Evolutionary conservation across 768 basidiomycete genomes (phyloP).

Genomic region (Albatrellus ellisii): DNA sequence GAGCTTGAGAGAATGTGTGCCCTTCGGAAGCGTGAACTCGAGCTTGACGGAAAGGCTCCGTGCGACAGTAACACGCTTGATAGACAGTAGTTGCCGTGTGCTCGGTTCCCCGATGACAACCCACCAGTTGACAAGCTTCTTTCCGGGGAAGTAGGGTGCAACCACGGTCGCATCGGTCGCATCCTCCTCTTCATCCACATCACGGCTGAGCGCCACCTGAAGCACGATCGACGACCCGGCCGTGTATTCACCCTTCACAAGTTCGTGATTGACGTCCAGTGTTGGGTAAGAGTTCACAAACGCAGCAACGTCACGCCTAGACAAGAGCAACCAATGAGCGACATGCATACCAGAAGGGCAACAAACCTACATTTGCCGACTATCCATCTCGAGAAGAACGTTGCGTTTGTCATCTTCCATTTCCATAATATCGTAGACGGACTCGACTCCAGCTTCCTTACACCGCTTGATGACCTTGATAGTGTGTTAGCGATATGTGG

Average conservation of each 20-base stretch:
- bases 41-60: slow-evolving; percentile 70
- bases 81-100: slow-evolving; percentile 70
- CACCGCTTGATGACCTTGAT: slow-evolving; percentile 70
- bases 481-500: not conserved
- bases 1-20: slow-evolving; percentile 68
- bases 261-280: slow-evolving; percentile 78
- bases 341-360: not conserved
- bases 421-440: slow-evolving; percentile 97
- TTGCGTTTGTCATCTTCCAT: slow-evolving; percentile 89
- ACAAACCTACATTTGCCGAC: slow-evolving; percentile 65
- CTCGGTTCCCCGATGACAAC: slow-evolving; percentile 81
- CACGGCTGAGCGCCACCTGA: slow-evolving; percentile 67
- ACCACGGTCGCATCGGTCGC: slow-evolving; percentile 70
- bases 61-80: slow-evolving; percentile 78
- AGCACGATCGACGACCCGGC: slow-evolving; percentile 77
- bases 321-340: slow-evolving; percentile 12
- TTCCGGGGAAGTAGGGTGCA: slow-evolving; percentile 86
- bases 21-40: slow-evolving; percentile 81
- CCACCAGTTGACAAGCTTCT: slow-evolving; percentile 97
- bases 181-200: slow-evolving; percentile 45
- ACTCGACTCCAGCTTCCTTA: slow-evolving; percentile 67
- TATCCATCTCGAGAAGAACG: slow-evolving; percentile 71
- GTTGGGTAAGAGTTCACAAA: slow-evolving; percentile 97
- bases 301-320: slow-evolving; percentile 84
- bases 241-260: slow-evolving; percentile 80